Base-by-base conservation (phyloP, 2,329 filamentous ascomycete genomes). In the Fusarium keratoplasticum region DNA sequence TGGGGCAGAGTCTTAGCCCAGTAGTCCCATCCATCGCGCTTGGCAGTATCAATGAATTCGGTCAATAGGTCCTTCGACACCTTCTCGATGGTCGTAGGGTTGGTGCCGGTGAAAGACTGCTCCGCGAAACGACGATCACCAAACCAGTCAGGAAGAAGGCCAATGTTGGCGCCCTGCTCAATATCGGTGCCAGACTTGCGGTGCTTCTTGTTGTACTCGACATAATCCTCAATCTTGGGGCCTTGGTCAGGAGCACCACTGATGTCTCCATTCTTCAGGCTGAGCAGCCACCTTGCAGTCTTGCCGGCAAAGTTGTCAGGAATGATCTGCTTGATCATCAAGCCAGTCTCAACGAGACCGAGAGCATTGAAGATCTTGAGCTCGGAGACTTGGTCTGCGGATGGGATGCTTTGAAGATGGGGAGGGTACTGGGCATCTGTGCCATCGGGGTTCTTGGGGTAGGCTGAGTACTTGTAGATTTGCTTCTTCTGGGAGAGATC, bases 51-150 rank as follows among this genome's bases (percentile, higher is more conserved):
- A 8, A 79, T 71, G 67, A 85, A 85, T 54, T 81, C 80, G 18
- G 77, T 54, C 63, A 85, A 72, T 67, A 81, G 80, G 2, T 77
- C 67, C 27, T 78, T 47, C 5, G 80, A 78, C 2, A 82, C 81
- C 22, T 66, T 87, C 69, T 86, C 84, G 75, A 87, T 84, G 10
- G 84, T 86, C 2, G 82, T 83, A 1, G 85, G 85, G 72, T 86
- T 86, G 38, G 81, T 81, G 5, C 85, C 85, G 0, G 82, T 85
- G 59, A 87, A 83, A 13, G 81, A 81, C 76, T 86, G 85, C 47
- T 86, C 82, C 3, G 84, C 85, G 55, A 86, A 87, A 20, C 84
- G 79, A 5, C 82, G 79, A 66, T 87, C 85, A 18, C 80, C 80
- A 72, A 78, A 86, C 84, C 84, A 87, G 67, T 86, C 83, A 11